Evolutionary conservation across 306 rosid species (phyloP).

Genomic region (Quercus dentata): DNA sequence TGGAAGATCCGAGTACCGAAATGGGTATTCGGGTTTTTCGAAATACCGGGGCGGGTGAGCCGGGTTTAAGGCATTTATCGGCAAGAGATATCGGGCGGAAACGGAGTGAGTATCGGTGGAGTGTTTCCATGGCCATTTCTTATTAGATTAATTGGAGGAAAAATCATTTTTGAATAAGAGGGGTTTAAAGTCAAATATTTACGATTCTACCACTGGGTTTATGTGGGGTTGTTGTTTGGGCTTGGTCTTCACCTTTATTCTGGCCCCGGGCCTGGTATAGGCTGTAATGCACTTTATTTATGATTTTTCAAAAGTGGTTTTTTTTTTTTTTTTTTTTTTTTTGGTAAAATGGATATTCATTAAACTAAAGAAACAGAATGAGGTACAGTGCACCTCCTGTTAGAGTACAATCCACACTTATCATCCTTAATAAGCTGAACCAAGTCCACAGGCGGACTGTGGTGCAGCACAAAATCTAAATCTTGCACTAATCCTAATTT

Average conservation of each 20-base stretch:
- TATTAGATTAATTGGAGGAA: neutral
- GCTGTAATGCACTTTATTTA: too few species aligned
- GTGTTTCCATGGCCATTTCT: slow-evolving; percentile 43
- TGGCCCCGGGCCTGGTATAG: too few species aligned
- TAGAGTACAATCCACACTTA: too few species aligned
- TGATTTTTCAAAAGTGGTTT: too few species aligned
- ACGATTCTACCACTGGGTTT: neutral
- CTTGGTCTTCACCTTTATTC: neutral
- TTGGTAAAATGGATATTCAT: too few species aligned
- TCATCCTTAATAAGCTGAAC: too few species aligned
- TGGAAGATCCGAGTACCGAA: slow-evolving; percentile 3
- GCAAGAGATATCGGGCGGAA: slow-evolving; percentile 28
- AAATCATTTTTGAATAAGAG: neutral
- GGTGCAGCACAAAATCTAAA: too few species aligned
- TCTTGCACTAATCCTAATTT: too few species aligned
- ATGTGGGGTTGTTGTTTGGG: neutral
- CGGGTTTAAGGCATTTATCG: slow-evolving; percentile 13
- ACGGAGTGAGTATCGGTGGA: slow-evolving; percentile 42
- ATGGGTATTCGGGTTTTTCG: neutral
- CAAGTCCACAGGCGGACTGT: too few species aligned
- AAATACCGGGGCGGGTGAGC: slow-evolving; percentile 21
- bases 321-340: too few species aligned
- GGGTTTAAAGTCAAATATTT: neutral
- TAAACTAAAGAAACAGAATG: too few species aligned
- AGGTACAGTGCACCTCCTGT: too few species aligned